phyloP scores from a whole-genome alignment of 2,329 filamentous ascomycete genomes.

The Metarhizium guizhouense region DNA sequence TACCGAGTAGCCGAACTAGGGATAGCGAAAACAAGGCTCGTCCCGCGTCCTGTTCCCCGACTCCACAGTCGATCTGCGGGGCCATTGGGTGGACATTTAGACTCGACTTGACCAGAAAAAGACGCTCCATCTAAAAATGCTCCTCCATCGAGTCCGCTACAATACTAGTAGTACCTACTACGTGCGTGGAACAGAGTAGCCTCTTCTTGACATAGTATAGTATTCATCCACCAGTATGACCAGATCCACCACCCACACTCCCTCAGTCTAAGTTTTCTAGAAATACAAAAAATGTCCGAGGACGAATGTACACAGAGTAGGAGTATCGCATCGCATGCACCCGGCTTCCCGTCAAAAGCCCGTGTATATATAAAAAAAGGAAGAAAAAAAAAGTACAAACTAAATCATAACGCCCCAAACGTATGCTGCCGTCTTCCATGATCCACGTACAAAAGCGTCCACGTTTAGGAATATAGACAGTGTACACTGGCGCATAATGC shows the following conservation, averaged over 20 bases:
- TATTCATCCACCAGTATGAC: neutral
- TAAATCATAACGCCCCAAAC: neutral
- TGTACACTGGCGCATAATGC: neutral
- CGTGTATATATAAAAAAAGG: neutral
- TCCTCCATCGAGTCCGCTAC: too few relatives aligned
- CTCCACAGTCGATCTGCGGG: neutral
- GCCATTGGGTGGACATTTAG: neutral
- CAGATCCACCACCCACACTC: neutral
- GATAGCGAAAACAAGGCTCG: neutral
- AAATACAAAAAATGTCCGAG: neutral
- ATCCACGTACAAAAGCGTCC: neutral
- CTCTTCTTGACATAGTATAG: neutral
- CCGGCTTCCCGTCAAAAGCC: neutral
- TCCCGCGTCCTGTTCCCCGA: slow-evolving; percentile 3
- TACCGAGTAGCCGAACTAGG: neutral
- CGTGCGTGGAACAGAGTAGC: neutral
- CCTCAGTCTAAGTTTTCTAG: neutral
- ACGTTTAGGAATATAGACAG: neutral
- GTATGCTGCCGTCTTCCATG: neutral
- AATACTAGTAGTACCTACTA: neutral
- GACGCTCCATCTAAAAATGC: too few relatives aligned
- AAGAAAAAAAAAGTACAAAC: neutral
- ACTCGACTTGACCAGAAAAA: too few relatives aligned
- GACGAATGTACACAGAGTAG: slow-evolving; percentile 4
- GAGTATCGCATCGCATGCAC: slow-evolving; percentile 1